These are phyloP conservation scores for Suhomyces bokatorum DNA, from an alignment of 1,139 yeast genomes.

Conservation along the genomic window DNA sequence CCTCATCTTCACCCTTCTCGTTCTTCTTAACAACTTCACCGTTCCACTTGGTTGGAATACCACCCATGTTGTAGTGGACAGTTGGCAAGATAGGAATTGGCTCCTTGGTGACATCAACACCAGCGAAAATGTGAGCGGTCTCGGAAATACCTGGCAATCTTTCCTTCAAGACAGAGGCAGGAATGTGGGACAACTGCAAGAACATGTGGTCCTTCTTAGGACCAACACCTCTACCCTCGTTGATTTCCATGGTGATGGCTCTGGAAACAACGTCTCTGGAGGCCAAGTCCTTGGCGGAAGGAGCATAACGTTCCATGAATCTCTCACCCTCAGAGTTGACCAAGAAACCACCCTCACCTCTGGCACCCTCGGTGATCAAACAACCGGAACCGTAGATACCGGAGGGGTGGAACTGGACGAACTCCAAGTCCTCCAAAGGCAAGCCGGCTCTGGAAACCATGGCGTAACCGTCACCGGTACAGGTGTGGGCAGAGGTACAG, in stretches of 20 bases:
- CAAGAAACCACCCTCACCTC: constrained; percentile 99
- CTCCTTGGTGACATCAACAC: constrained; percentile 98
- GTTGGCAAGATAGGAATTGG: constrained; percentile 99
- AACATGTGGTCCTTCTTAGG: constrained; percentile 92
- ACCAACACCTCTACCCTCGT: constrained; percentile 99
- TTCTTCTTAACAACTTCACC: constrained; percentile 90
- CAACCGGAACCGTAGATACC: constrained; percentile 99
- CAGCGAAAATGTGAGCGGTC: constrained; percentile 97
- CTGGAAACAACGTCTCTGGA: constrained; percentile 98
- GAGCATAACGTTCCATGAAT: constrained; percentile 99
- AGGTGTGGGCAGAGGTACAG: constrained; percentile 98
- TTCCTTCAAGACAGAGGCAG: constrained; percentile 87
- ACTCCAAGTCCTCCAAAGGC: constrained; percentile 96
- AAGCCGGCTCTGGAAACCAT: constrained; percentile 98
- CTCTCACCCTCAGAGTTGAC: constrained; percentile 98
- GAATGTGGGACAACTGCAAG: constrained; percentile 92
- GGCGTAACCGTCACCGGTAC: constrained; percentile 99
- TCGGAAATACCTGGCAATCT: constrained; percentile 99
- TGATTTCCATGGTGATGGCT: constrained; percentile 97
- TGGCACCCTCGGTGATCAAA: constrained; percentile 97
- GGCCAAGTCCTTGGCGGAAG: constrained; percentile 97
- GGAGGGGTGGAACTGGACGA: constrained; percentile 98
- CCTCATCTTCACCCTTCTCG: constrained; percentile 85
- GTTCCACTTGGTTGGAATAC: constrained; percentile 96
- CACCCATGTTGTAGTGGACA: constrained; percentile 99